phyloP scores from a whole-genome alignment of 1,139 yeast species.

The Kodamaea arcana region DNA sequence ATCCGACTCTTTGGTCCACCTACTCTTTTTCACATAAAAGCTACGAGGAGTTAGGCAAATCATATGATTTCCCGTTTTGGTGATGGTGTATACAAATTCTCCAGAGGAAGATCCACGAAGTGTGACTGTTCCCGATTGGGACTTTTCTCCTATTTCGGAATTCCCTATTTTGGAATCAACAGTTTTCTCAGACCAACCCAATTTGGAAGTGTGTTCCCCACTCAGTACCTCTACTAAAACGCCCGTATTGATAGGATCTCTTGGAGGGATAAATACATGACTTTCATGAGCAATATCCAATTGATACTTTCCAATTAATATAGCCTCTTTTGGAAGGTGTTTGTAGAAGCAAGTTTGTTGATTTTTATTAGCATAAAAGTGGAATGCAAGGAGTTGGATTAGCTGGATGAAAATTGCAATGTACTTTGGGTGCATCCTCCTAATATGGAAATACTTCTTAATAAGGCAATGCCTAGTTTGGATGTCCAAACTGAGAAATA shows the following conservation, averaged over 20 bases:
- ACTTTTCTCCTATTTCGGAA: too few relatives aligned
- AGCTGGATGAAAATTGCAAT: conserved; percentile 1
- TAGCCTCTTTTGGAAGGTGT: conserved; percentile 56
- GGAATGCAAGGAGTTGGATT: conserved; percentile 13
- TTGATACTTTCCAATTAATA: conserved; percentile 55
- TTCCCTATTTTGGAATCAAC: background rate
- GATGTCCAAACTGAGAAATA: too few relatives aligned
- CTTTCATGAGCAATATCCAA: conserved; percentile 53
- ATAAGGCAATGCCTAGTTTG: too few relatives aligned
- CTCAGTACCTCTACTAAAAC: conserved; percentile 47
- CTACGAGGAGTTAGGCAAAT: too few relatives aligned
- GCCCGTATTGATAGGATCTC: conserved; percentile 26
- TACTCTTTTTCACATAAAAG: too few relatives aligned
- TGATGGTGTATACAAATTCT: too few relatives aligned
- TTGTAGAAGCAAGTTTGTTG: conserved; percentile 62
- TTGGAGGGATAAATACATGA: conserved; percentile 42
- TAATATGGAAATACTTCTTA: too few relatives aligned
- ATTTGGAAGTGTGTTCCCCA: conserved; percentile 63
- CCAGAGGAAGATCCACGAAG: too few relatives aligned
- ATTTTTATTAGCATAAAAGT: conserved; percentile 57
- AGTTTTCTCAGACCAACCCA: conserved; percentile 10
- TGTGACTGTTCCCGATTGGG: too few relatives aligned
- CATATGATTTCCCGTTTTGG: too few relatives aligned
- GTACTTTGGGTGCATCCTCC: too few relatives aligned
- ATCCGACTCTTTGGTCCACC: too few relatives aligned